These are phyloP conservation scores for Turritis glabra DNA, from an alignment of 345 rosid genomes.

Conservation along the genomic window DNA sequence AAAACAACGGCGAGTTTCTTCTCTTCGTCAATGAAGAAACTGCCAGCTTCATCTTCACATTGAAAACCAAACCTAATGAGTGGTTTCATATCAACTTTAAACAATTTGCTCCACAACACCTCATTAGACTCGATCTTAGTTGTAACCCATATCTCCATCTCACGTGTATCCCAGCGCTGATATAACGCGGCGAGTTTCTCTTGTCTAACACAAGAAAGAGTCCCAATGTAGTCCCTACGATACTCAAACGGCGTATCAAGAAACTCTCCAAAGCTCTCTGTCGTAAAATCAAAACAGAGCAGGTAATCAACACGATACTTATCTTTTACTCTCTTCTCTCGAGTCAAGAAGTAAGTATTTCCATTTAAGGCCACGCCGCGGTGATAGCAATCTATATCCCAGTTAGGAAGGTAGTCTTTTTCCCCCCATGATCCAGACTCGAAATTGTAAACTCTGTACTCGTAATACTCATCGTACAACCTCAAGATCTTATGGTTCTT, in stretches of 20 bases:
- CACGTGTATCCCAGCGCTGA: neutral
- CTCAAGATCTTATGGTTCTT: constrained; percentile 12
- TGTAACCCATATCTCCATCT: neutral
- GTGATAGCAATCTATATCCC: neutral
- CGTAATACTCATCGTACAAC: neutral
- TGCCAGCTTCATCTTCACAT: neutral
- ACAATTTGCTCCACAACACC: neutral
- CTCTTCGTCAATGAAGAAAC: neutral
- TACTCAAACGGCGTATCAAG: neutral
- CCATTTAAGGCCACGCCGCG: neutral
- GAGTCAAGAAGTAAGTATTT: neutral
- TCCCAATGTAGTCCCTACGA: neutral
- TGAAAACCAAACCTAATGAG: neutral
- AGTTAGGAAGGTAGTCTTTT: neutral
- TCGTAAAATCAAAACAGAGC: neutral
- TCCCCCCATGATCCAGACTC: neutral
- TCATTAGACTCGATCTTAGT: neutral
- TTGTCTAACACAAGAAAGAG: neutral
- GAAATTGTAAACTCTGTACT: neutral
- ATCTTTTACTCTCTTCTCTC: neutral
- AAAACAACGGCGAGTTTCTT: neutral
- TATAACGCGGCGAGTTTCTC: neutral
- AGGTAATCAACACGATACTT: neutral
- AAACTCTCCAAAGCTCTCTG: neutral
- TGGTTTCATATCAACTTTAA: neutral